phyloP scores from a whole-genome alignment of 2,329 filamentous ascomycete species.

The Trichoderma sp. region DNA sequence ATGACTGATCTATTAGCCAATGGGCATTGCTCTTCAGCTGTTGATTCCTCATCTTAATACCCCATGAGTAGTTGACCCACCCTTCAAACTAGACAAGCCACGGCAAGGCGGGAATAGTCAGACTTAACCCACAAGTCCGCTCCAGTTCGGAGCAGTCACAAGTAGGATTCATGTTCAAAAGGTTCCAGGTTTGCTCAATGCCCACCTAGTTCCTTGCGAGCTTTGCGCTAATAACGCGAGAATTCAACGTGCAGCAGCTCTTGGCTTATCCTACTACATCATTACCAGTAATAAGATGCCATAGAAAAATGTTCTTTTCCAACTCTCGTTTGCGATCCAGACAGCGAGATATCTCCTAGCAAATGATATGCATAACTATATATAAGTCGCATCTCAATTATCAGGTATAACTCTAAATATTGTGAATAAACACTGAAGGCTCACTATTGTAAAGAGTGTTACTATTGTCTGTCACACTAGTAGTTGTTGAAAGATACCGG shows the following conservation, averaged over 20 bases:
- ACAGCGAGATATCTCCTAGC: background rate
- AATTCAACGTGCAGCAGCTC: background rate
- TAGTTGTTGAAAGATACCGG: background rate
- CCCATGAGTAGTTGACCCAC: background rate
- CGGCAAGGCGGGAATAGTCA: background rate
- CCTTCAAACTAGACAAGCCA: background rate
- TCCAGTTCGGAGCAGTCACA: background rate
- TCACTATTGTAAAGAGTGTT: background rate
- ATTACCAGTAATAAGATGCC: background rate
- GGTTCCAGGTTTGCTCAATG: background rate
- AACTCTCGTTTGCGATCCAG: background rate
- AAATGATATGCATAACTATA: background rate
- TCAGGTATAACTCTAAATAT: background rate
- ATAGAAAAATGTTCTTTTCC: background rate
- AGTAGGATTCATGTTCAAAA: background rate
- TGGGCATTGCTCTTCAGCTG: background rate
- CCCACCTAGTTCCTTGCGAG: background rate
- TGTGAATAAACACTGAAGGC: background rate
- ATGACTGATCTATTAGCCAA: background rate
- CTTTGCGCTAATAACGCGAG: background rate
- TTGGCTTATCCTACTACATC: background rate
- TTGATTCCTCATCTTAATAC: background rate
- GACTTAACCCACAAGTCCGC: background rate
- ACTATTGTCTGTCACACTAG: background rate
- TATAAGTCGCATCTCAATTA: background rate